These are phyloP conservation scores for Crassisporium funariophilum DNA, from an alignment of 768 basidiomycete species.

Conservation along the genomic window DNA sequence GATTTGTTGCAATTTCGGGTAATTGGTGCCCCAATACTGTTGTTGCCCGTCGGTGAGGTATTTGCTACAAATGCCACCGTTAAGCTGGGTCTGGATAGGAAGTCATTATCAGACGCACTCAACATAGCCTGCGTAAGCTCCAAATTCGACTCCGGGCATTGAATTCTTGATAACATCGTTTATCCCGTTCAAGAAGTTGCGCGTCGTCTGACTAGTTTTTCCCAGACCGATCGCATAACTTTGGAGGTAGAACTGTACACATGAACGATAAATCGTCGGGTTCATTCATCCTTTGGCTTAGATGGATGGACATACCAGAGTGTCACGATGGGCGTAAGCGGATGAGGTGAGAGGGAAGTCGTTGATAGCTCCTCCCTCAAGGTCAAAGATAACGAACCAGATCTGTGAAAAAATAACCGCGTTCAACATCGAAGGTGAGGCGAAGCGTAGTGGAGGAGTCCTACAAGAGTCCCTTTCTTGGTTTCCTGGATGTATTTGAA, in stretches of 20 bases:
- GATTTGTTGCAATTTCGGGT: conserved; percentile 6
- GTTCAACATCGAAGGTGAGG: no score
- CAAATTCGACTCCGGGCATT: conserved; percentile 7
- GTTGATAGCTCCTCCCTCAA: conserved; percentile 7
- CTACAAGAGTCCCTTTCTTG: conserved; percentile 7
- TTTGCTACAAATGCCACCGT: not conserved
- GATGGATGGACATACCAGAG: not conserved
- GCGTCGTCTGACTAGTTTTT: conserved; percentile 7
- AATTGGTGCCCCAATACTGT: conserved; percentile 4
- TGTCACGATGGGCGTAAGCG: conserved; percentile 9
- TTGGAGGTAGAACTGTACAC: conserved; percentile 7
- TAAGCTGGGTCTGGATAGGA: not conserved
- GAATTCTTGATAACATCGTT: conserved; percentile 4
- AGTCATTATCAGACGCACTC: conserved; percentile 2
- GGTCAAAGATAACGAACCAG: conserved; percentile 11
- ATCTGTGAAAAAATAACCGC: not conserved
- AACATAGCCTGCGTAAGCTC: conserved; percentile 8
- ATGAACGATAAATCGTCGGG: no score
- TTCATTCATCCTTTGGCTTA: not conserved
- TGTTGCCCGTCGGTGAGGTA: conserved; percentile 9
- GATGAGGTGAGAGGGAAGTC: conserved; percentile 2
- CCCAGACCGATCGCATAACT: conserved; percentile 7
- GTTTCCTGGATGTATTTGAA: conserved; percentile 8
- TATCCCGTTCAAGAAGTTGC: conserved; percentile 6
- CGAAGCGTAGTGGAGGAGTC: not conserved